Evolutionary conservation across 495 filamentous ascomycete species (phyloP).

Genomic region (Neurospora sp.): DNA sequence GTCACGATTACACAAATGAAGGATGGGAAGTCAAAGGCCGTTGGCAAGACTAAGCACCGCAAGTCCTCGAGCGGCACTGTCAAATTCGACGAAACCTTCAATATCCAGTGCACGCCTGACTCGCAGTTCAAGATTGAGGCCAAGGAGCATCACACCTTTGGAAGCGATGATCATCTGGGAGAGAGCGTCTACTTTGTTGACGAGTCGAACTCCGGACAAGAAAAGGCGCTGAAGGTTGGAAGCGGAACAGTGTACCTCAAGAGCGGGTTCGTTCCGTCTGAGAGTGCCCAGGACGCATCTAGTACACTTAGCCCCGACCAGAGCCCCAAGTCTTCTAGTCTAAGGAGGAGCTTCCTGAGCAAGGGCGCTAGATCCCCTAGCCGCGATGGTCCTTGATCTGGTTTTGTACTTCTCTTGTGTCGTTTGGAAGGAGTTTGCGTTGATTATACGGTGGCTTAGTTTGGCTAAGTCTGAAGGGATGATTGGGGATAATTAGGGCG

Average conservation of each 20-base stretch:
- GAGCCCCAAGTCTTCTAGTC: conserved; percentile 44
- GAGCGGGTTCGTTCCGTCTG: conserved; percentile 45
- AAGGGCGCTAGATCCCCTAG: conserved; percentile 33
- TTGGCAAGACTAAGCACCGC: conserved; percentile 78
- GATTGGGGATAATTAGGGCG: not conserved
- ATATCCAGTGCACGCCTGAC: conserved; percentile 67
- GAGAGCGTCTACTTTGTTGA: conserved; percentile 83
- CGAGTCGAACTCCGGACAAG: conserved; percentile 61
- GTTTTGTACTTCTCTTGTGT: not conserved
- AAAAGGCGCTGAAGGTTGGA: conserved; percentile 66
- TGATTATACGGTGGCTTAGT: not conserved
- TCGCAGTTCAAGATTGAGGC: conserved; percentile 78
- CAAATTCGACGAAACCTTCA: conserved; percentile 71
- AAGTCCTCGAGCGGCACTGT: conserved; percentile 54
- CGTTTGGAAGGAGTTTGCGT: not conserved
- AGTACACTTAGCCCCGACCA: conserved; percentile 24
- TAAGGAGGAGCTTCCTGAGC: conserved; percentile 37
- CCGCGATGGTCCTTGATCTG: not conserved
- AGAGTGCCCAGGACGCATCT: conserved; percentile 8
- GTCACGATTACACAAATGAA: conserved; percentile 56
- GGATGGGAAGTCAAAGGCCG: conserved; percentile 57
- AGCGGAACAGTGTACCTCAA: conserved; percentile 55
- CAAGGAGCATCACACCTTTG: conserved; percentile 72
- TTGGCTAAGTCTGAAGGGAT: not conserved
- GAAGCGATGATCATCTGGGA: conserved; percentile 69